Percentiles rank a stretch among this genome's conserved stretches.
phyloP scores from a whole-genome alignment of 129 eudicot genomes.

The Artemisia annua region DNA sequence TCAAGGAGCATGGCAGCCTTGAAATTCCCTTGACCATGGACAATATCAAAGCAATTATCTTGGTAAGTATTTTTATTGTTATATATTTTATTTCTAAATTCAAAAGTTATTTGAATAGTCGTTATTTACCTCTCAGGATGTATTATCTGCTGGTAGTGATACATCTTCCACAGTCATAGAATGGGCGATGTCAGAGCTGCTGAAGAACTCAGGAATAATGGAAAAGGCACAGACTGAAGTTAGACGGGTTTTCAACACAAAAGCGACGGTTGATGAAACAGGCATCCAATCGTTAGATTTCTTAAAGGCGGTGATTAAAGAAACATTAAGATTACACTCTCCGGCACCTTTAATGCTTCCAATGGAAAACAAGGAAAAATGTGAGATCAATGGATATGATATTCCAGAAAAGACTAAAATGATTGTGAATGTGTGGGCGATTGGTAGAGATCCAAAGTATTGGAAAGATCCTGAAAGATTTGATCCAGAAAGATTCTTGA shows the following conservation, averaged over 20 bases:
- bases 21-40: constrained; percentile 35
- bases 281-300: constrained; percentile 21
- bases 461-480: constrained; percentile 37
- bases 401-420: constrained; percentile 26
- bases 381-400: constrained; percentile 35
- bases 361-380: constrained; percentile 32
- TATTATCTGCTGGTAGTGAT: constrained; percentile 35
- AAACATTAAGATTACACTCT: constrained; percentile 39
- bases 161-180: constrained; percentile 39
- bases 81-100: too few relatives aligned
- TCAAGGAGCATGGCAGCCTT: constrained; percentile 26
- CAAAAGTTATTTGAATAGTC: background rate
- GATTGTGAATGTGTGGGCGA: constrained; percentile 38
- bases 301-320: constrained; percentile 30
- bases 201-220: constrained; percentile 36
- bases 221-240: constrained; percentile 24
- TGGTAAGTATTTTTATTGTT: constrained; percentile 19
- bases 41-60: constrained; percentile 42
- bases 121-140: constrained; percentile 19
- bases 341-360: constrained; percentile 40
- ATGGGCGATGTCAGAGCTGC: constrained; percentile 38
- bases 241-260: constrained; percentile 24
- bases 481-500: constrained; percentile 32
- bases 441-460: constrained; percentile 37
- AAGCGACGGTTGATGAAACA: constrained; percentile 24